A percentile compares a stretch with the other conserved stretches of the same genome.
Conservation (phyloP, 2,329 filamentous ascomycete species). For the Colletotrichum sp. region DNA sequence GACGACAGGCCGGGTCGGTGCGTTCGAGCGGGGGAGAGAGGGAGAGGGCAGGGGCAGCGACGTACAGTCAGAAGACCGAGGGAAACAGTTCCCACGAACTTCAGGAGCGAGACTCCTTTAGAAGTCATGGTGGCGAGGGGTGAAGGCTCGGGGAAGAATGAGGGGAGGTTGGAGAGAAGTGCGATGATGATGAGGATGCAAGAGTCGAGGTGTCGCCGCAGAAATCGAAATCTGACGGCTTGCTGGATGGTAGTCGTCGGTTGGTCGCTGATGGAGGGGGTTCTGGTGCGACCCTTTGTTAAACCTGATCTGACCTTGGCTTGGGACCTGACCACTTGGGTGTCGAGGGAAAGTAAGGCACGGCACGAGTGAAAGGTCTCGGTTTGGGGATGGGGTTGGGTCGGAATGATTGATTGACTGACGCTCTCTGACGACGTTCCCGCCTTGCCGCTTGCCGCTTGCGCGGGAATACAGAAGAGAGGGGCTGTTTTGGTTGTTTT, state of each 20-base stretch:
- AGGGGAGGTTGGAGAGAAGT: background rate
- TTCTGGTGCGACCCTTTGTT: slow-evolving; percentile 2
- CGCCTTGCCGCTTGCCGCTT: slow-evolving; percentile 18
- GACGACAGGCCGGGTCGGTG: background rate
- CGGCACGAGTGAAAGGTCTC: background rate
- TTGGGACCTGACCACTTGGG: slow-evolving; percentile 4
- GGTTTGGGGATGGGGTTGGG: background rate
- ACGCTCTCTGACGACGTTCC: slow-evolving; percentile 19
- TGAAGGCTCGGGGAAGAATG: background rate
- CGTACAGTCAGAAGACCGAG: slow-evolving; percentile 87
- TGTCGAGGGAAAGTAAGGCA: background rate
- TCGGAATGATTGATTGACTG: slow-evolving; percentile 9
- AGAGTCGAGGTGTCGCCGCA: background rate
- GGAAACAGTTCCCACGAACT: slow-evolving; percentile 92
- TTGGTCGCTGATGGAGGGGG: slow-evolving; percentile 4
- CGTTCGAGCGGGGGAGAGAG: background rate
- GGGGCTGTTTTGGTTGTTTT: slow-evolving; percentile 14
- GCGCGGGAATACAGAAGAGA: slow-evolving; percentile 15
- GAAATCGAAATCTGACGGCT: background rate
- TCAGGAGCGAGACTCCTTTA: slow-evolving; percentile 77
- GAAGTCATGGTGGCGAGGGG: slow-evolving; percentile 59
- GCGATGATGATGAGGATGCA: background rate
- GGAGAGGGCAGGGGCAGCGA: slow-evolving; percentile 22
- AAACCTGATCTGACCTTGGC: slow-evolving; percentile 1
- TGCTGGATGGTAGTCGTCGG: background rate